A percentile compares a stretch with the other conserved stretches of the same genome.
phyloP scores from a whole-genome alignment of 2,329 filamentous ascomycete genomes.

The Cryphonectria carpinicola region DNA sequence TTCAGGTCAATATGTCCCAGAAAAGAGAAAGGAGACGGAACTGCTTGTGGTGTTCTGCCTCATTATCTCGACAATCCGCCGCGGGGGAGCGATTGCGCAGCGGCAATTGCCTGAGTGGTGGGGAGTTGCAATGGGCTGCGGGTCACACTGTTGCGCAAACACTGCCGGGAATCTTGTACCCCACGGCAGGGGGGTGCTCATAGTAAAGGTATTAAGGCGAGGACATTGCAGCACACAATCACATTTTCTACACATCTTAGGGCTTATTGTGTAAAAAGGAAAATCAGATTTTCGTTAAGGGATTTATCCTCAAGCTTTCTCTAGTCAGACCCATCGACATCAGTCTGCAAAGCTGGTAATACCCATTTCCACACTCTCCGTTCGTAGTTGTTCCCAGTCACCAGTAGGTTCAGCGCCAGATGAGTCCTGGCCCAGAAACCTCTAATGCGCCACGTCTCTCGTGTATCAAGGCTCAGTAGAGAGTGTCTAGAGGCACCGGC shows the following conservation, averaged over 20 bases:
- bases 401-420: not conserved
- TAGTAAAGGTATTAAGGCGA: not conserved
- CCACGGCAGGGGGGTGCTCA: not conserved
- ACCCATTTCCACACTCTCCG: not conserved
- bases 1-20: not conserved
- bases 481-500: not conserved
- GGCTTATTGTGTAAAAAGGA: not conserved
- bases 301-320: not conserved
- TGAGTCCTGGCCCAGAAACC: not conserved
- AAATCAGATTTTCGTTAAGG: not conserved
- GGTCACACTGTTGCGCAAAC: not conserved
- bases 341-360: not conserved
- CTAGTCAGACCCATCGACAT: not conserved
- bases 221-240: not conserved
- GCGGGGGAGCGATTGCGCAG: slow-evolving; percentile 5
- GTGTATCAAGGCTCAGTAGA: not conserved
- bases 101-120: not conserved
- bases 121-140: not conserved
- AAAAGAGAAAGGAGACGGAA: not conserved
- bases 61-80: not conserved
- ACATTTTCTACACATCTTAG: not conserved
- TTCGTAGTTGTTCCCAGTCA: not conserved
- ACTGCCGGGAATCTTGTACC: not conserved
- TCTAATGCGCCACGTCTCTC: not conserved
- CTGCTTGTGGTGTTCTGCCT: not conserved